phyloP scores from a whole-genome alignment of 2,329 filamentous ascomycete genomes.

The Apiospora pterosperma region DNA sequence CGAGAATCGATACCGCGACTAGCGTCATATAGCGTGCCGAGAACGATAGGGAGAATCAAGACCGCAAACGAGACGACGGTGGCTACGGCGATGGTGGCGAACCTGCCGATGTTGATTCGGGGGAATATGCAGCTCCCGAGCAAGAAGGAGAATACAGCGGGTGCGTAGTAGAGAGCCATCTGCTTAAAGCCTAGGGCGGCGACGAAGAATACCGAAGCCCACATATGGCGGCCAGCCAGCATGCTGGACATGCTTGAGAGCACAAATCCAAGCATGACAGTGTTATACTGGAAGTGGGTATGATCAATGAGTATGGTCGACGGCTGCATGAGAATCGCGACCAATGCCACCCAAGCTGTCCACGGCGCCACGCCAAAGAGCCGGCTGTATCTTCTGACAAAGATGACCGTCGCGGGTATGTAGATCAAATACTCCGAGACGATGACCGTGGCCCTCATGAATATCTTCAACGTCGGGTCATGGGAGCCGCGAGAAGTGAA shows the following conservation, averaged over 20 bases:
- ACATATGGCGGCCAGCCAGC: conserved; percentile 77
- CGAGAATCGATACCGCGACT: conserved; percentile 59
- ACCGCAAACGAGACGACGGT: conserved; percentile 72
- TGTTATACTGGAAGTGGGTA: conserved; percentile 86
- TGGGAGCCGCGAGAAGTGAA: conserved; percentile 79
- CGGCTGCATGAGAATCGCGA: conserved; percentile 90
- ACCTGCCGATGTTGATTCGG: conserved; percentile 60
- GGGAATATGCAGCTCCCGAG: conserved; percentile 84
- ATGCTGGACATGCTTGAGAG: conserved; percentile 86
- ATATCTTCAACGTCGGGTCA: conserved; percentile 78
- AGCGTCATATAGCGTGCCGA: conserved; percentile 67
- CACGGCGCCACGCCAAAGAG: conserved; percentile 75
- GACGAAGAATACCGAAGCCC: conserved; percentile 93
- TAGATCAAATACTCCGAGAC: conserved; percentile 89
- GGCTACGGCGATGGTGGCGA: conserved; percentile 71
- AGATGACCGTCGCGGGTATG: conserved; percentile 80
- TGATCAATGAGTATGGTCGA: conserved; percentile 90
- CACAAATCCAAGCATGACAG: conserved; percentile 92
- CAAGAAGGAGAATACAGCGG: conserved; percentile 87
- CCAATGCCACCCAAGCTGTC: conserved; percentile 80
- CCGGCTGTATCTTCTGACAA: conserved; percentile 76
- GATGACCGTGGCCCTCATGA: conserved; percentile 91
- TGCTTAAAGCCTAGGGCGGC: conserved; percentile 95
- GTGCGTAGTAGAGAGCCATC: conserved; percentile 97
- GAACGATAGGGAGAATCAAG: conserved; percentile 70